Evolutionary conservation across 2,329 filamentous ascomycete genomes (phyloP), one percentile per base, ranked within the genome.

Genomic region (Venturia aucupariae): DNA sequence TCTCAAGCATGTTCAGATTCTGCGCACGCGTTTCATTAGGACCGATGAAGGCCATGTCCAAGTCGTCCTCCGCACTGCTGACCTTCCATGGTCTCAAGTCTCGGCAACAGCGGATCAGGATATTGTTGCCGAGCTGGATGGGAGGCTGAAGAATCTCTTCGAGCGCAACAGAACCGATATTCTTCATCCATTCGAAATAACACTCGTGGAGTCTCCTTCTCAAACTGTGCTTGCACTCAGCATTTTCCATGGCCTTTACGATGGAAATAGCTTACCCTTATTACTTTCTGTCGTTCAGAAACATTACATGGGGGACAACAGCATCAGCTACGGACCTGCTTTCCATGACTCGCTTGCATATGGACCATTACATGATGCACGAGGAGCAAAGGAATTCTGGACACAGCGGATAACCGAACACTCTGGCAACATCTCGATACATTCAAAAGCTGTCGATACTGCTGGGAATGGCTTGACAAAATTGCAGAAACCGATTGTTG

Each of bases 191-290:
- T 72, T 88, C 4, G 78, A 85, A 63, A 67, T 86, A 1, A 71
- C 82, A 1, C 64, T 81, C 0, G 66, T 84, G 6, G 69, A 68
- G 32, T 71, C 71, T 11, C 67, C 72, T 5, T 64, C 67, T 1
- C 67, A 67, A 17, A 70, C 70, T 7, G 67, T 80, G 0, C 74
- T 96, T 39, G 75, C 80, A 2, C 70, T 96, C 2, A 82, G 88
- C 57, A 86, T 95, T 0, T 96, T 96, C 75, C 92, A 97, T 72
- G 91, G 84, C 0, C 74, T 96, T 0, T 97, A 97, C 69, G 92
- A 97, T 74, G 92, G 91, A 1, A 88, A 84, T 68, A 93, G 91
- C 66, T 82, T 96, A 46, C 80, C 82, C 1, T 73, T 90, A 30
- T 80, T 96, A 46, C 79, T 96, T 24, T 72, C 82, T 3, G 75